Evolutionary conservation across 208 protist species (phyloP).

Genomic region (Zelonia costaricensis): DNA sequence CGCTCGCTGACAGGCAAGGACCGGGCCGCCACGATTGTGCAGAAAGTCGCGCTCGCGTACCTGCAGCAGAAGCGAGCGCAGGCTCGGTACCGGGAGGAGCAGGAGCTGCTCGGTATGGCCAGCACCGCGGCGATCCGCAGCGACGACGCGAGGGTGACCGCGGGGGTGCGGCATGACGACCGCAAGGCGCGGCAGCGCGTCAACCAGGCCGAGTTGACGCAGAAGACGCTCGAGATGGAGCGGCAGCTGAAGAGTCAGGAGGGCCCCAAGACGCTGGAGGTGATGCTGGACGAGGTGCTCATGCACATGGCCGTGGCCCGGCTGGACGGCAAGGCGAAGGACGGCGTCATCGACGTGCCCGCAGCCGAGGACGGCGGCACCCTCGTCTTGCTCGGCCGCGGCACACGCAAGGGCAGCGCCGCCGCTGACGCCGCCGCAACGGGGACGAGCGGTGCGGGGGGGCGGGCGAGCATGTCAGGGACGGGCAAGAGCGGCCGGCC

Average conservation of each 20-base stretch:
- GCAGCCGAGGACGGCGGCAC: slow-evolving; percentile 88
- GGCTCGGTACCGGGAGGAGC: slow-evolving; percentile 78
- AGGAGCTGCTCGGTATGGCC: slow-evolving; percentile 89
- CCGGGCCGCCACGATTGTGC: slow-evolving; percentile 84
- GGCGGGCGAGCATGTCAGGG: neutral
- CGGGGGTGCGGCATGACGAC: slow-evolving; percentile 41
- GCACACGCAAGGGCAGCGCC: neutral
- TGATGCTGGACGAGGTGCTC: slow-evolving; percentile 92
- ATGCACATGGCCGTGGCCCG: slow-evolving; percentile 91
- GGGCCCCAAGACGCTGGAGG: slow-evolving; percentile 93
- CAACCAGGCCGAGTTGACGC: slow-evolving; percentile 86
- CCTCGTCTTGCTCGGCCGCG: slow-evolving; percentile 55
- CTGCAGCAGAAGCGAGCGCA: slow-evolving; percentile 72
- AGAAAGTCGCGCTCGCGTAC: slow-evolving; percentile 89
- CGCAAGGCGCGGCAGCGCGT: slow-evolving; percentile 88
- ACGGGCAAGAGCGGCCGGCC: neutral
- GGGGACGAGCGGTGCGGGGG: neutral
- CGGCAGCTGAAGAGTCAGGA: slow-evolving; percentile 85
- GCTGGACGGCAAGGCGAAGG: slow-evolving; percentile 76
- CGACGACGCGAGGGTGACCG: slow-evolving; percentile 33
- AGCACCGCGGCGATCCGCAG: slow-evolving; percentile 34
- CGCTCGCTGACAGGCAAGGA: slow-evolving; percentile 77
- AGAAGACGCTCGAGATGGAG: slow-evolving; percentile 80
- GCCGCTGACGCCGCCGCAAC: neutral
- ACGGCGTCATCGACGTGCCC: slow-evolving; percentile 74